These are phyloP conservation scores for Microstegium vimineum DNA, from an alignment of 176 grass and related monocot genomes.

Conservation along the genomic window DNA sequence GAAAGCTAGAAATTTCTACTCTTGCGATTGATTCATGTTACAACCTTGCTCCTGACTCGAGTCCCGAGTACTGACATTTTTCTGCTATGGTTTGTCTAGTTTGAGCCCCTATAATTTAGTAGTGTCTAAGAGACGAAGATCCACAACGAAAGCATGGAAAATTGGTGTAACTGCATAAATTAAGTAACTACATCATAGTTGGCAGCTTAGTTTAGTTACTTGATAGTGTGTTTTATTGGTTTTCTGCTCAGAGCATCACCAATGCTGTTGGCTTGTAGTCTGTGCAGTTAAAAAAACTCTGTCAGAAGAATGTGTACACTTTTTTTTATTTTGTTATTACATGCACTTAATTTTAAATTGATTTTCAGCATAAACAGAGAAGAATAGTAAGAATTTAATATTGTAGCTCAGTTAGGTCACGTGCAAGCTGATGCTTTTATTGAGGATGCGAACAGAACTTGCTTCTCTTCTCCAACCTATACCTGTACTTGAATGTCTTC, in stretches of 20 bases:
- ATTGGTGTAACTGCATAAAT: not conserved
- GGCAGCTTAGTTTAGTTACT: not conserved
- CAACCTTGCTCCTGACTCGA: constrained; percentile 1
- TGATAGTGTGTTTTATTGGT: not conserved
- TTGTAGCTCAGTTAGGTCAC: constrained; percentile 12
- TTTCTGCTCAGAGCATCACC: not conserved
- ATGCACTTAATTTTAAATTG: constrained; percentile 21
- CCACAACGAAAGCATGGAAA: not conserved
- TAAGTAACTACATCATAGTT: not conserved
- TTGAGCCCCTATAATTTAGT: constrained; percentile 3
- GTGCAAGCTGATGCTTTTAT: not conserved
- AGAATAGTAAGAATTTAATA: not conserved
- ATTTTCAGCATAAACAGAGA: not conserved
- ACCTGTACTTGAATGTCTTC: constrained; percentile 4
- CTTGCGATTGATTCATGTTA: constrained; percentile 1
- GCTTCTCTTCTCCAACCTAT: constrained; percentile 9
- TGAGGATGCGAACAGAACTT: not conserved
- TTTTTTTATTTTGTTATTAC: not conserved
- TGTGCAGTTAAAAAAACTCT: not conserved
- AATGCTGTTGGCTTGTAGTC: not conserved
- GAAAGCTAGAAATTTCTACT: not conserved
- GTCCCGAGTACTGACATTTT: not conserved
- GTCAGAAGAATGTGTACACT: not conserved
- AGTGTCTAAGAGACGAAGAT: not conserved
- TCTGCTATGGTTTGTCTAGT: not conserved